Evolutionary conservation across 768 basidiomycete species (phyloP).

Genomic region (Leccinum boreale): DNA sequence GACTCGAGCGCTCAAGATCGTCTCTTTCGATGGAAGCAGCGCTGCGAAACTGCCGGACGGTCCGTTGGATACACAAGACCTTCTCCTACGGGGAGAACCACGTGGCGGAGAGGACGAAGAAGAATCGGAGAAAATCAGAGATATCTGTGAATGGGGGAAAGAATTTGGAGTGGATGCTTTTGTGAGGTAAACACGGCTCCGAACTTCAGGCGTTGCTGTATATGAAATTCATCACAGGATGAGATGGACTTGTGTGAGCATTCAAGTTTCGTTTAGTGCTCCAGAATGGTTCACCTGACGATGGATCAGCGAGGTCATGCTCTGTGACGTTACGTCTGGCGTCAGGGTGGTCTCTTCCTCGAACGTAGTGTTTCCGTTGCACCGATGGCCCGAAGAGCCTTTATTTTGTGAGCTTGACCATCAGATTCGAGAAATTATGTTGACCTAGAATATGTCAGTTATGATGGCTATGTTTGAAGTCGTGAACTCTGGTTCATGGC

Average conservation of each 20-base stretch:
- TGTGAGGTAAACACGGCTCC: slow-evolving; percentile 22
- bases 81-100: slow-evolving; percentile 30
- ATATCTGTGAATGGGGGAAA: slow-evolving; percentile 35
- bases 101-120: slow-evolving; percentile 13
- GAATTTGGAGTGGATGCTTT: slow-evolving; percentile 34
- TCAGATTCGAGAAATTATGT: neutral
- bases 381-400: neutral
- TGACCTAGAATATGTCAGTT: neutral
- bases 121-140: slow-evolving; percentile 26
- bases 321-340: slow-evolving; percentile 36
- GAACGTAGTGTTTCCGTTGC: slow-evolving; percentile 21
- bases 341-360: slow-evolving; percentile 35
- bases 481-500: slow-evolving; percentile 21
- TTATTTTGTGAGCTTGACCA: neutral
- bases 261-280: neutral
- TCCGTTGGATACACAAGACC: slow-evolving; percentile 36
- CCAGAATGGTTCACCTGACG: neutral
- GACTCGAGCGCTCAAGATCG: slow-evolving; percentile 27
- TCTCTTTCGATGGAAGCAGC: slow-evolving; percentile 29
- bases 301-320: slow-evolving; percentile 40
- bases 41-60: slow-evolving; percentile 3
- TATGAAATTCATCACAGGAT: slow-evolving; percentile 32
- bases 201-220: slow-evolving; percentile 17
- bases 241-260: slow-evolving; percentile 51
- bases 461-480: slow-evolving; percentile 5